Conservation (phyloP, 2,329 filamentous ascomycete species). For the Calonectria crousiana region DNA sequence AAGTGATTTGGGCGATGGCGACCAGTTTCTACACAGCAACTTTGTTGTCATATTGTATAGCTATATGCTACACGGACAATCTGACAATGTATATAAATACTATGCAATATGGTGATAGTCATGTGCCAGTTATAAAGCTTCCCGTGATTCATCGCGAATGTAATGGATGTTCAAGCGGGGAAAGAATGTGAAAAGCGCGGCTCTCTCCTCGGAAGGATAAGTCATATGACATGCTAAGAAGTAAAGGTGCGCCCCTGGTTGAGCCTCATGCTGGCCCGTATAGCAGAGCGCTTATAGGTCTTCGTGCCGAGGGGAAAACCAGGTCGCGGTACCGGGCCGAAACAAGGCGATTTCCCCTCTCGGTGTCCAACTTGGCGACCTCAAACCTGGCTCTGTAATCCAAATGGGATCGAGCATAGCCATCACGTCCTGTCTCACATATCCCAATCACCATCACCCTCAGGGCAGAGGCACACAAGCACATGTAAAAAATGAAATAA, state of each 20-base stretch:
- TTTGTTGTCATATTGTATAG: neutral
- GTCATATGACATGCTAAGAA: neutral
- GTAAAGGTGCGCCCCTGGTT: neutral
- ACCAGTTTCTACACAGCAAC: neutral
- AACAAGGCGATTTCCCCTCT: neutral
- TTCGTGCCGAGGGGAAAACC: neutral
- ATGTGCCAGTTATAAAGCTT: neutral
- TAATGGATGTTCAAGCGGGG: neutral
- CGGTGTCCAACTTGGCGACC: neutral
- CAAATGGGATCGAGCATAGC: neutral
- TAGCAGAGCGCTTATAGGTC: neutral
- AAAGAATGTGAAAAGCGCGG: neutral
- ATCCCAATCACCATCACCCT: neutral
- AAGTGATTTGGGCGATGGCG: neutral
- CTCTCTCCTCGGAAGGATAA: neutral
- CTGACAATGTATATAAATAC: neutral
- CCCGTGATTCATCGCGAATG: neutral
- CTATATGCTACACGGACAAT: neutral
- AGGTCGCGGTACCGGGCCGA: neutral
- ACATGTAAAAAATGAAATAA: neutral
- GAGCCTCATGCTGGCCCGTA: neutral
- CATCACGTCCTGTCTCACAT: neutral
- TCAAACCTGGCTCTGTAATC: neutral
- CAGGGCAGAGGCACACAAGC: neutral
- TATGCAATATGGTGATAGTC: neutral